These are phyloP conservation scores for Cyclotella atomus DNA, from an alignment of 108 stramenopile genomes.

Conservation along the genomic window DNA sequence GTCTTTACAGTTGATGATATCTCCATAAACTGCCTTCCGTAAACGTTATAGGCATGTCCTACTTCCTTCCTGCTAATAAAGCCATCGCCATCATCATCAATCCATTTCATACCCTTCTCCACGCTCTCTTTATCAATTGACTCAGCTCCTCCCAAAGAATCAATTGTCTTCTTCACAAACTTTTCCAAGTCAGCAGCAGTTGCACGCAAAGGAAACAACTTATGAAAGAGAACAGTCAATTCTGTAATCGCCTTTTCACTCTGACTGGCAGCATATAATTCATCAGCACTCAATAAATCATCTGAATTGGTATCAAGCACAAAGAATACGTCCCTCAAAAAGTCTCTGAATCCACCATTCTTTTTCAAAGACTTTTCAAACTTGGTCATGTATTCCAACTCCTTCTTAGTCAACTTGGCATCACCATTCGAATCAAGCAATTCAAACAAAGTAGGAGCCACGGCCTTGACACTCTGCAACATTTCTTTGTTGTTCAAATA, in stretches of 20 bases:
- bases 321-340: constrained; percentile 30
- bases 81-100: constrained; percentile 39
- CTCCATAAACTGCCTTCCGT: constrained; percentile 31
- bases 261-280: constrained; percentile 10
- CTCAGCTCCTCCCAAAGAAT: constrained; percentile 18
- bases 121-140: constrained; percentile 18
- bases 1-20: constrained; percentile 23
- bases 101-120: constrained; percentile 26
- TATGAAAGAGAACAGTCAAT: constrained; percentile 17
- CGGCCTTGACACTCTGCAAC: constrained; percentile 11
- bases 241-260: constrained; percentile 9
- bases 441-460: constrained; percentile 23
- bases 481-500: background rate
- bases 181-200: constrained; percentile 21
- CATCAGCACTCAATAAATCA: constrained; percentile 32
- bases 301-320: constrained; percentile 21
- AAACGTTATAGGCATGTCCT: constrained; percentile 32
- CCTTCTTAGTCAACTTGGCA: constrained; percentile 4
- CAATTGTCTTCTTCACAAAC: constrained; percentile 19
- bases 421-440: constrained; percentile 30
- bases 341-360: constrained; percentile 24
- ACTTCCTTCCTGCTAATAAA: constrained; percentile 29
- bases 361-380: constrained; percentile 40
- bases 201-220: constrained; percentile 28
- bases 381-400: constrained; percentile 23